phyloP scores from a whole-genome alignment of 2,329 filamentous ascomycete genomes.

The Apiospora malaysiana region DNA sequence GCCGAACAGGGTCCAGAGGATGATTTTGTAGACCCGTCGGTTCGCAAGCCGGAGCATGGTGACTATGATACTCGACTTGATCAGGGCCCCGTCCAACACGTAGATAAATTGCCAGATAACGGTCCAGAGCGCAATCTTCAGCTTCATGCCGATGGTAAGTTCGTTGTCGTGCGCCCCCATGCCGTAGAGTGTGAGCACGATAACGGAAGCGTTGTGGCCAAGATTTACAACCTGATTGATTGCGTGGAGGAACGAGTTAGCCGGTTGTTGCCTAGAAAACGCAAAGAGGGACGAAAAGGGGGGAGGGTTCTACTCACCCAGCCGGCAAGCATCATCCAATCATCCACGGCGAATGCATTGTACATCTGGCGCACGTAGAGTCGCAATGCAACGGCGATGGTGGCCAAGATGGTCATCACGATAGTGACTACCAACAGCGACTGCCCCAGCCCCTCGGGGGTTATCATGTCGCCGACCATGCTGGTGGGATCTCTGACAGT shows the following conservation, averaged over 20 bases:
- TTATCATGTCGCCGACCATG: constrained; percentile 26
- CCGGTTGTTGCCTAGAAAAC: too few species aligned
- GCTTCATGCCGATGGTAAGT: constrained; percentile 26
- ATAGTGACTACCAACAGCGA: constrained; percentile 25
- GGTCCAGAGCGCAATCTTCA: constrained; percentile 25
- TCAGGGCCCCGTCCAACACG: constrained; percentile 27
- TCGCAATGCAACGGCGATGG: constrained; percentile 21
- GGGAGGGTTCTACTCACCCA: constrained; percentile 21
- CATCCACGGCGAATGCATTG: neutral
- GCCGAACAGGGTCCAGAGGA: constrained; percentile 26
- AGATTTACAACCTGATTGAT: constrained; percentile 23
- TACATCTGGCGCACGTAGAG: constrained; percentile 23
- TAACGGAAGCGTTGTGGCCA: constrained; percentile 26
- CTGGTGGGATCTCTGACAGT: constrained; percentile 25
- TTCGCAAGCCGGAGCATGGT: constrained; percentile 26
- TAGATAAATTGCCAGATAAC: constrained; percentile 28
- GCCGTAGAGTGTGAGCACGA: constrained; percentile 24
- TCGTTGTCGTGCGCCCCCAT: constrained; percentile 28
- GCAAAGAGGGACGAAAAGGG: neutral
- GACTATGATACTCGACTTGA: constrained; percentile 27
- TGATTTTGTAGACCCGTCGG: constrained; percentile 22
- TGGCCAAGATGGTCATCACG: constrained; percentile 26
- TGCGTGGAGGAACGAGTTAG: neutral
- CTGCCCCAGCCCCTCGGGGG: constrained; percentile 26
- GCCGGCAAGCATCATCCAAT: constrained; percentile 27